Percentiles rank a stretch among this genome's conserved stretches.
Evolutionary conservation across 768 basidiomycete genomes (phyloP).

Genomic region (Melanogaster broomeanus): DNA sequence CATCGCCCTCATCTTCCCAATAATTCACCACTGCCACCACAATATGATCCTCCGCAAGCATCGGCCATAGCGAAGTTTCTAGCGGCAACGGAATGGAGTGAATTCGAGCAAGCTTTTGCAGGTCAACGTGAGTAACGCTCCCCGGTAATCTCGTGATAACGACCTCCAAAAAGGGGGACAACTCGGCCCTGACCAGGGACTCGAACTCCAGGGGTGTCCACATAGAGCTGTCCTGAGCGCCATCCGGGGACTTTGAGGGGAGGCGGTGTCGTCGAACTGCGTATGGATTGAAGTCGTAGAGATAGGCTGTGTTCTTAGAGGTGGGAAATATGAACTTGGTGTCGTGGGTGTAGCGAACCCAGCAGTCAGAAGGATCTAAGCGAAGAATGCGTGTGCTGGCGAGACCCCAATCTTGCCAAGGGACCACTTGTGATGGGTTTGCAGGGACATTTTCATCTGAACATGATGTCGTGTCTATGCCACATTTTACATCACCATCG

Average conservation of each 20-base stretch:
- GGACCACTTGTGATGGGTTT: not conserved
- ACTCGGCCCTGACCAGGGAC: not conserved
- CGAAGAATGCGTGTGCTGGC: slow-evolving; percentile 14
- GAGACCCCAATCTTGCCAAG: slow-evolving; percentile 25
- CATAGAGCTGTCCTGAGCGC: not conserved
- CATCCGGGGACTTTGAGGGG: not conserved
- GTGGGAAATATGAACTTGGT: slow-evolving; percentile 13
- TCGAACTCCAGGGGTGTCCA: slow-evolving; percentile 2
- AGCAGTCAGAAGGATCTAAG: slow-evolving; percentile 12
- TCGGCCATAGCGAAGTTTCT: slow-evolving; percentile 2
- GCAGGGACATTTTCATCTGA: not conserved
- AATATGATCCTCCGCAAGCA: slow-evolving; percentile 28
- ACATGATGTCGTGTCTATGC: not conserved
- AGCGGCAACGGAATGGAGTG: too few species aligned
- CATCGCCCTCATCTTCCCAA: not conserved
- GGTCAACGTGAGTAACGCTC: slow-evolving; percentile 7
- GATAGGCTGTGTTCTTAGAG: slow-evolving; percentile 8
- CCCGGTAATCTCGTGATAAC: slow-evolving; percentile 18
- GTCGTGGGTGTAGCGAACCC: slow-evolving; percentile 26
- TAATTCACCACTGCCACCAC: too few species aligned
- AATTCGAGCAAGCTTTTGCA: too few species aligned
- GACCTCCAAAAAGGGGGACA: slow-evolving; percentile 11
- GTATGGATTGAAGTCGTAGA: slow-evolving; percentile 24
- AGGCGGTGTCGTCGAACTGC: slow-evolving; percentile 1
- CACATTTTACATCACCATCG: not conserved